Evolutionary conservation across 2,329 filamentous ascomycete genomes (phyloP).

Genomic region (Neofusicoccum laricinum): DNA sequence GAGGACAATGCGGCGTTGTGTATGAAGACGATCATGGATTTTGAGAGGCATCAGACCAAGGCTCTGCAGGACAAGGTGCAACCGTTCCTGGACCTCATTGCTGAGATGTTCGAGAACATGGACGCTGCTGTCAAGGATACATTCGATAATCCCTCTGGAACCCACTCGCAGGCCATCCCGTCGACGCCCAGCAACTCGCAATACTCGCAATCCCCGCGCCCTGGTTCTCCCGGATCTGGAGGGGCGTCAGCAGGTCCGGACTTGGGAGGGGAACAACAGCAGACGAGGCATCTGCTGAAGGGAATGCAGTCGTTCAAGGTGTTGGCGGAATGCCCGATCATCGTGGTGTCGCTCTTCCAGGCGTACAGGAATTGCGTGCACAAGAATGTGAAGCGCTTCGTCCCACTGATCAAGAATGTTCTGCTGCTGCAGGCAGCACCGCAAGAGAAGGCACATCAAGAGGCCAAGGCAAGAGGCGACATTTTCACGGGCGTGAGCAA

Average conservation of each 20-base stretch:
- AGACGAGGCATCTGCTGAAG: conserved; percentile 75
- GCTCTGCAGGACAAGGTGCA: conserved; percentile 80
- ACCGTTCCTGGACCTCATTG: conserved; percentile 83
- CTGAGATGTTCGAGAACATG: conserved; percentile 95
- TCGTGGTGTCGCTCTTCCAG: conserved; percentile 97
- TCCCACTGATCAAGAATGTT: conserved; percentile 89
- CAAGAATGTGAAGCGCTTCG: conserved; percentile 85
- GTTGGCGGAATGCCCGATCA: conserved; percentile 94
- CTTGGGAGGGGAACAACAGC: conserved; percentile 77
- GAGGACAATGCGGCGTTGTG: conserved; percentile 98
- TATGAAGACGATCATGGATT: conserved; percentile 96
- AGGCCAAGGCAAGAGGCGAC: conserved; percentile 73
- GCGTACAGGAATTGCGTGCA: conserved; percentile 77
- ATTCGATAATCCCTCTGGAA: conserved; percentile 66
- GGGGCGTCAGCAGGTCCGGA: conserved; percentile 70
- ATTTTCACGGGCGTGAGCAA: conserved; percentile 92
- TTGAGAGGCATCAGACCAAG: conserved; percentile 89
- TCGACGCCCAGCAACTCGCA: conserved; percentile 61
- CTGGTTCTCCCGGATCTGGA: conserved; percentile 83
- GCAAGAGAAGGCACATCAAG: conserved; percentile 85
- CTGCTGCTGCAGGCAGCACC: conserved; percentile 85
- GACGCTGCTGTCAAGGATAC: conserved; percentile 93
- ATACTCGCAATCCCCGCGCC: conserved; percentile 82
- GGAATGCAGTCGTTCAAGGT: conserved; percentile 99
- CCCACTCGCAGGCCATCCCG: conserved; percentile 52